Evolutionary conservation across 2,329 filamentous ascomycete species (phyloP).

Genomic region (Colletotrichum endophyticum): DNA sequence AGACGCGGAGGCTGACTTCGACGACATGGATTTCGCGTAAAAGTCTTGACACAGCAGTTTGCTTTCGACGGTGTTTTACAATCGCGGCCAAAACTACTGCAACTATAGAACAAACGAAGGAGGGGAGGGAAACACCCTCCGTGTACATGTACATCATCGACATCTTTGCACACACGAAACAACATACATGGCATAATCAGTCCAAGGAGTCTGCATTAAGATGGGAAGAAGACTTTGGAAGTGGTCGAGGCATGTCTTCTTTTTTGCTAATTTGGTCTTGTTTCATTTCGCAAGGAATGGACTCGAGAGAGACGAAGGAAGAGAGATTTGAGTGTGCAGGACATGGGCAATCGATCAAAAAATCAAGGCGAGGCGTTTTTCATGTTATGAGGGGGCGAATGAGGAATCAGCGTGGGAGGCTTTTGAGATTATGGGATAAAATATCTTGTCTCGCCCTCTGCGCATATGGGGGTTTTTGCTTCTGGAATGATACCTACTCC

Average conservation of each 20-base stretch:
- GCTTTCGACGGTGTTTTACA: not conserved
- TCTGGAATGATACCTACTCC: constrained; percentile 20
- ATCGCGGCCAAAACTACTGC: not conserved
- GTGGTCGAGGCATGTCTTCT: not conserved
- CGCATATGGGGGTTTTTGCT: not conserved
- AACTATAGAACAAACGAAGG: not conserved
- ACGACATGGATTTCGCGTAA: constrained; percentile 28
- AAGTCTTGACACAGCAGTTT: not conserved
- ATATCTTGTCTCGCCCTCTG: not conserved
- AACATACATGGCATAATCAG: constrained; percentile 1
- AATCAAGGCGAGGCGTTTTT: constrained; percentile 11
- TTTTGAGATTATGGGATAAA: constrained; percentile 24
- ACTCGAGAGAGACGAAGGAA: not conserved
- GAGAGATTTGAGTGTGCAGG: not conserved
- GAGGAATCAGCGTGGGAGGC: not conserved
- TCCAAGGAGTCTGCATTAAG: constrained; percentile 8
- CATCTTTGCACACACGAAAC: not conserved
- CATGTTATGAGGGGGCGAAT: not conserved
- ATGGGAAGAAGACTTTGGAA: not conserved
- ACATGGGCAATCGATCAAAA: not conserved
- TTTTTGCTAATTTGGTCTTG: not conserved
- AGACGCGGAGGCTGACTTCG: constrained; percentile 37
- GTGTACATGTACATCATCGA: constrained; percentile 10
- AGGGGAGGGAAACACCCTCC: not conserved
- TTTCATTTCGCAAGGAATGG: not conserved